A percentile compares a stretch with the other conserved stretches of the same genome.
Evolutionary conservation across 2,329 filamentous ascomycete species (phyloP).

Genomic region (Colletotrichum chrysophilum): DNA sequence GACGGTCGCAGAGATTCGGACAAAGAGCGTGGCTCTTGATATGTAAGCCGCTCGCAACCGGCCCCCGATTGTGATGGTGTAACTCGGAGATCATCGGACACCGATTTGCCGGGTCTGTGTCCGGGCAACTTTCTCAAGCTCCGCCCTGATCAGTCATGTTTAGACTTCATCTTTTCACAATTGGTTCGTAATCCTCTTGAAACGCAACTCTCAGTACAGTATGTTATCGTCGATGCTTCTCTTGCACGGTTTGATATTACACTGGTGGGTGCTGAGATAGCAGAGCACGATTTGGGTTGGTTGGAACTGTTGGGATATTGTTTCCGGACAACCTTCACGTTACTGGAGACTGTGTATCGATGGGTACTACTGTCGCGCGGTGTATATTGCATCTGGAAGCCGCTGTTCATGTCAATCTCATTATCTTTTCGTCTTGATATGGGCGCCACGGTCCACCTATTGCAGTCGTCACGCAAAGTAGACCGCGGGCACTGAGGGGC

Average conservation of each 20-base stretch:
- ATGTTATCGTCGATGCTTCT: not conserved
- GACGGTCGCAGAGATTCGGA: not conserved
- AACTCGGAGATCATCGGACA: not conserved
- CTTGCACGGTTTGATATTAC: no score
- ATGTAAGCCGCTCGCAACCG: not conserved
- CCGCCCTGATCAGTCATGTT: accelerated
- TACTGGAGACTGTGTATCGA: no score
- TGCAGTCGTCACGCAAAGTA: not conserved
- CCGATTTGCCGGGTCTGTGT: not conserved
- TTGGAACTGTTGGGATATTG: no score
- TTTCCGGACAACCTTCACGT: no score
- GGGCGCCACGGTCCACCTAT: no score
- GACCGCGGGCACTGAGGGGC: not conserved
- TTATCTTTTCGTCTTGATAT: not conserved
- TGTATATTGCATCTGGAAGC: no score
- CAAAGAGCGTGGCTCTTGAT: not conserved
- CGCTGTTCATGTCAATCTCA: no score
- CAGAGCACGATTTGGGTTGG: no score
- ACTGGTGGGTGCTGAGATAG: no score
- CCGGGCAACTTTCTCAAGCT: accelerated
- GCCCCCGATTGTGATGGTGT: not conserved
- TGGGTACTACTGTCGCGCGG: no score
- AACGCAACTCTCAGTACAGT: not conserved
- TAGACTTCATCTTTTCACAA: not conserved
- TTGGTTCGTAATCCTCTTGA: not conserved